Evolutionary conservation across 2,329 filamentous ascomycete genomes (phyloP), one percentile per base, ranked within the genome.

Genomic region (Stagonosporopsis rhizophila): DNA sequence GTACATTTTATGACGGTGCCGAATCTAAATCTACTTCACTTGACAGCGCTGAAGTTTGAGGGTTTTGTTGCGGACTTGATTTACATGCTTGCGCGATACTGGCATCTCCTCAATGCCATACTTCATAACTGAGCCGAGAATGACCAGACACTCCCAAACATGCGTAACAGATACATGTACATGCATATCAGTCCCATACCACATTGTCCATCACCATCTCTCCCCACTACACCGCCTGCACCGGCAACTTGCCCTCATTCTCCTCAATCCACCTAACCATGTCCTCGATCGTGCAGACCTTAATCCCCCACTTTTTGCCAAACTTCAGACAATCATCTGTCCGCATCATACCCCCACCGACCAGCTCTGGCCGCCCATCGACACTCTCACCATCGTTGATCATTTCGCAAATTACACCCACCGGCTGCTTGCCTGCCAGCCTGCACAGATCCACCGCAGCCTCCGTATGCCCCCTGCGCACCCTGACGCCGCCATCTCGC

Each of bases 231-330:
- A 50, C 52, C n/a, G 14, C 32, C 22, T 49, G 55, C 48, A 49
- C 35, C 6, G 47, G 45, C 59, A 75, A 45, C 65, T 71, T 75
- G 6, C 87, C 88, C 79, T 93, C 88, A 35, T 82, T 87, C 81
- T 87, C 88, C 76, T 95, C 89, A 56, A 96, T 80, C 75, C 96
- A 90, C 54, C 81, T 82, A 25, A 94, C 89, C 78, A 99, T 77
- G 77, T 94, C 92, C 74, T 94, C 92, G 78, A 99, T 98, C 27
- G 95, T 98, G 79, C 93, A 96, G 56, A 96, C 92, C 81, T 90
- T 95, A 66, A 99, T 81, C 4, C 92, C 92, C 87, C 90, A 98
- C 77, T 84, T 87, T 77, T 87, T 87, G 25, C 92, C 95, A 83
- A 99, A 99, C 46, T 82, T 85, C 71, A 99, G 81, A 79, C 93